These are phyloP conservation scores for Rhodocollybia butyracea DNA, from an alignment of 768 basidiomycete species.

Conservation along the genomic window DNA sequence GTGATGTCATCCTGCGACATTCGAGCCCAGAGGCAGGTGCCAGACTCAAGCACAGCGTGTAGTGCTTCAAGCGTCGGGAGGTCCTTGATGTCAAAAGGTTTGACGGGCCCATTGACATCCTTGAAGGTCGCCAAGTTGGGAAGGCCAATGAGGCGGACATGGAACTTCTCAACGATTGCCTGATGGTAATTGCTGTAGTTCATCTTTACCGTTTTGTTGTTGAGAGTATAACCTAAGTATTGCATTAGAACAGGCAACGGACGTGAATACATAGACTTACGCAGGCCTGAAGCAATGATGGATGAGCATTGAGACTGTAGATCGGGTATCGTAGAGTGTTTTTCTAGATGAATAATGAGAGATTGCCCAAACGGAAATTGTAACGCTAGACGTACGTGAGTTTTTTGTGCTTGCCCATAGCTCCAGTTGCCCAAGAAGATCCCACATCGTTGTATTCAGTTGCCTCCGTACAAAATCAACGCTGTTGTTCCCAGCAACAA, in stretches of 20 bases:
- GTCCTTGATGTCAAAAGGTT: neutral
- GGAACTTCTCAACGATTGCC: constrained; percentile 7
- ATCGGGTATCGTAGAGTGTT: neutral
- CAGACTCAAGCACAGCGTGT: neutral
- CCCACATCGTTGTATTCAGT: neutral
- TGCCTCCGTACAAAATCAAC: neutral
- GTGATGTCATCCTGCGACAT: neutral
- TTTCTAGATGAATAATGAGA: too few species aligned
- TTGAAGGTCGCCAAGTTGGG: neutral
- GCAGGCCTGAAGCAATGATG: constrained; percentile 8
- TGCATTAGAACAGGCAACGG: too few species aligned
- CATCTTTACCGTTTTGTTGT: constrained; percentile 8
- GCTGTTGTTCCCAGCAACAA: neutral
- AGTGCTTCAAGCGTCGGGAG: neutral
- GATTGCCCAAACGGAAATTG: too few species aligned
- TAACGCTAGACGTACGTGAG: neutral
- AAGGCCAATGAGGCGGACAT: constrained; percentile 15
- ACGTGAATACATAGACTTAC: too few species aligned
- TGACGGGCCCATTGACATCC: neutral
- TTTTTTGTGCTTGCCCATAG: neutral
- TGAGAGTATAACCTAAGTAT: neutral
- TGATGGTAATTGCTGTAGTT: constrained; percentile 15
- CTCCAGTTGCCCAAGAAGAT: neutral
- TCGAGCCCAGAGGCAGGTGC: neutral
- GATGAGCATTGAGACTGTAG: neutral